Percentiles rank a stretch among this genome's conserved stretches.
These are phyloP conservation scores for Neurospora crassa DNA, from an alignment of 2,329 filamentous ascomycete species.

Conservation along the genomic window DNA sequence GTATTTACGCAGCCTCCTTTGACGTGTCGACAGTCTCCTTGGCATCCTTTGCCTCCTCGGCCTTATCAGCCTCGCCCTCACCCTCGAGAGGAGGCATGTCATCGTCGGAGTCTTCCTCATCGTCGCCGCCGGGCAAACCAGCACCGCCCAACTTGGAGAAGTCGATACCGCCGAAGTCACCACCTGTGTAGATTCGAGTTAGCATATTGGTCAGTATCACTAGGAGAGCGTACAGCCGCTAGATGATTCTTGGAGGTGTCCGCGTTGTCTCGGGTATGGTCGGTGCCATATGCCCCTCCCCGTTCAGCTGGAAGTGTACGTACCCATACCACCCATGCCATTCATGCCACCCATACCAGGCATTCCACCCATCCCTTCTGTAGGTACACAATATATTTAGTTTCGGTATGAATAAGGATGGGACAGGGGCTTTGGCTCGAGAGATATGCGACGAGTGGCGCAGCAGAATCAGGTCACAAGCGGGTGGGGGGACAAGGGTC, in stretches of 20 bases:
- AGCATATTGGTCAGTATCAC: conserved; percentile 3
- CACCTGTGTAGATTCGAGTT: conserved; percentile 29
- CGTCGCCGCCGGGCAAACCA: conserved; percentile 36
- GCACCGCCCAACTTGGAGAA: conserved; percentile 81
- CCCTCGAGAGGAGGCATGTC: conserved; percentile 80
- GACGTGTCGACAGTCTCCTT: conserved; percentile 28
- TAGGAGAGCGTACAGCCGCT: background rate
- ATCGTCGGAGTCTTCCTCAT: conserved; percentile 52
- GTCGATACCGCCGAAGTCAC: conserved; percentile 80
- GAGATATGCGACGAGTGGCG: background rate
- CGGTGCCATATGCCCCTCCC: background rate
- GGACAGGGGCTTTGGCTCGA: background rate
- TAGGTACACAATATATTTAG: conserved; percentile 15
- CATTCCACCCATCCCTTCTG: conserved; percentile 40
- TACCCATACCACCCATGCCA: conserved; percentile 15
- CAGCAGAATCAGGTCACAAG: conserved; percentile 1
- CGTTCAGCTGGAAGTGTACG: conserved; percentile 10
- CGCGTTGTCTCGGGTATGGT: conserved; percentile 5
- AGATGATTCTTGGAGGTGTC: background rate
- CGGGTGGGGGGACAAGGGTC: conserved; percentile 2
- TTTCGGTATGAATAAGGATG: background rate
- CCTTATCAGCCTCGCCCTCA: conserved; percentile 38
- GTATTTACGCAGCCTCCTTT: conserved; percentile 20
- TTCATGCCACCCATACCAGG: conserved; percentile 18
- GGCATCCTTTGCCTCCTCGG: conserved; percentile 32